Percentiles rank a stretch among this genome's conserved stretches.
Conservation (phyloP, 345 rosid genomes). For the Eucalyptus fibrosa region DNA sequence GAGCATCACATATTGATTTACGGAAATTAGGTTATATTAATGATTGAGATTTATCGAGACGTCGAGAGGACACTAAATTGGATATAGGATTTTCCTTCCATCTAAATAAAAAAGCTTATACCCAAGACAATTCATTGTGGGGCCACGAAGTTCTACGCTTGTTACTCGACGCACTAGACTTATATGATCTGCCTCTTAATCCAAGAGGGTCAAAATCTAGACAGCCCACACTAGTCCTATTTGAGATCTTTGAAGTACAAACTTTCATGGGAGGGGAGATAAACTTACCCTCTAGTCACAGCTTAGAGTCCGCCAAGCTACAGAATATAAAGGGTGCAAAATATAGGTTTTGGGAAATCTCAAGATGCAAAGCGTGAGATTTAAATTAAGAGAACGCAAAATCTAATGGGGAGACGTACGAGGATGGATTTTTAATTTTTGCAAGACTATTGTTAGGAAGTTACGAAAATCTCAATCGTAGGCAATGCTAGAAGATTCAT, state of each 20-base stretch:
- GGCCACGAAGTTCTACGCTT: not conserved
- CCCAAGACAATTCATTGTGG: not conserved
- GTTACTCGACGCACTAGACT: not conserved
- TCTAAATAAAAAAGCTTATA: not conserved
- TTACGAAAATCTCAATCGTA: not conserved
- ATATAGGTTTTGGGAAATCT: not conserved
- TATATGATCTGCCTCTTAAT: not conserved
- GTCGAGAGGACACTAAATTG: accelerated
- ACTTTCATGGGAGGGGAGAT: not conserved
- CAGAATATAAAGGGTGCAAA: not conserved
- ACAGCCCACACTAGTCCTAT: not conserved
- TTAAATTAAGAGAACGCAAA: not conserved
- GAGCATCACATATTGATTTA: not conserved
- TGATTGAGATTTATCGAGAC: not conserved
- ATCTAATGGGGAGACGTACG: not conserved
- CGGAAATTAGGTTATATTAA: not conserved
- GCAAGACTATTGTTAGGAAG: not conserved
- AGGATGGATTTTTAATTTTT: not conserved
- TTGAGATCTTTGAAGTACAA: not conserved
- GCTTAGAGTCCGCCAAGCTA: not conserved
- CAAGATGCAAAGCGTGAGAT: not conserved
- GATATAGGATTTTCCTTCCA: not conserved
- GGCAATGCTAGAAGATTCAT: not conserved
- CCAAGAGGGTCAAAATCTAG: not conserved
- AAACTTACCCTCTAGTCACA: not conserved